Conservation (phyloP, 805 yeast genomes). For the Hanseniaspora singularis region DNA sequence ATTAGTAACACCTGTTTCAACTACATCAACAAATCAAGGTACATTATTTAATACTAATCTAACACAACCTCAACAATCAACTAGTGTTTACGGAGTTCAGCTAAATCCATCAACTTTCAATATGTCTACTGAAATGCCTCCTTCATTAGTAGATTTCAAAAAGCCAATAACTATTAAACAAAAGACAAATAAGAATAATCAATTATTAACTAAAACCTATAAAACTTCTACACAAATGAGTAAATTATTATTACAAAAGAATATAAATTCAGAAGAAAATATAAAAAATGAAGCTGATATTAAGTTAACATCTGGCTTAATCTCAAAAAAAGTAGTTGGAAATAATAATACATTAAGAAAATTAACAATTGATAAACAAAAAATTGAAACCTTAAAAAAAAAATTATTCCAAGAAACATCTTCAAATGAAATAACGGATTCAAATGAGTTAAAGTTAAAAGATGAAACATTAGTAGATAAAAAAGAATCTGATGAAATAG, state of each 20-base stretch:
- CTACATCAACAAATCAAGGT: background rate
- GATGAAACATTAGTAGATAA: background rate
- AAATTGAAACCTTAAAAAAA: conserved; percentile 16
- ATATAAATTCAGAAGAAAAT: background rate
- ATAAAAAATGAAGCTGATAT: background rate
- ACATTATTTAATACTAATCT: background rate
- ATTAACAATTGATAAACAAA: conserved; percentile 18
- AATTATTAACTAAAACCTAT: background rate
- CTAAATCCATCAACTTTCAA: conserved; percentile 6
- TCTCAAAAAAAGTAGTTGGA: too few species aligned
- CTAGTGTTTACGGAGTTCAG: conserved; percentile 10
- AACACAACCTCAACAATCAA: background rate
- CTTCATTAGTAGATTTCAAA: background rate
- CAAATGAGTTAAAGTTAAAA: background rate
- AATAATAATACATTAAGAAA: background rate
- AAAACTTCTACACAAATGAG: background rate
- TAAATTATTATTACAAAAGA: background rate
- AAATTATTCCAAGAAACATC: background rate
- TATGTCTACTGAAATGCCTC: conserved; percentile 1
- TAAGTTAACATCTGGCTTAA: background rate
- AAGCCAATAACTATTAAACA: background rate
- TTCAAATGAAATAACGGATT: background rate
- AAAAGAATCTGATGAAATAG: background rate
- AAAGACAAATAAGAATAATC: background rate
- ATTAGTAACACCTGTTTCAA: conserved; percentile 1